A percentile compares a stretch with the other conserved stretches of the same genome.
These are phyloP conservation scores for Pseudofabraea citricarpa DNA, from an alignment of 2,329 filamentous ascomycete species.

Conservation along the genomic window DNA sequence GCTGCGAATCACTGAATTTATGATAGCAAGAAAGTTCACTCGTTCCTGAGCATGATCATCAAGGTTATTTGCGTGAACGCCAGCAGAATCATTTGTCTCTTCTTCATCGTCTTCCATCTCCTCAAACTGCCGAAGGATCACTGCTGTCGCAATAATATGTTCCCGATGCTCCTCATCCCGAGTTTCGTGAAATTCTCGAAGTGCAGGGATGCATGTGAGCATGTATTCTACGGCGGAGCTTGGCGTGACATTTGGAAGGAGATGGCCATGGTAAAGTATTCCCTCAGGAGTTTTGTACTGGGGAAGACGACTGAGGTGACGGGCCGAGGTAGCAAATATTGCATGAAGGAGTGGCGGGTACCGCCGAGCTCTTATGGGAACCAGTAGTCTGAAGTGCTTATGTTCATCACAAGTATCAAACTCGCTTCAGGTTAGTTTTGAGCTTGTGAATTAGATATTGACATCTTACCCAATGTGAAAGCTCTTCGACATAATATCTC, in stretches of 20 bases:
- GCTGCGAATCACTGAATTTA: background rate
- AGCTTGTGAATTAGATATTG: background rate
- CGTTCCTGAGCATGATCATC: background rate
- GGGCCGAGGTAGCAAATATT: background rate
- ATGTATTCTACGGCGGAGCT: background rate
- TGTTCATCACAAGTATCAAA: constrained; percentile 1
- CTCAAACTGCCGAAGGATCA: background rate
- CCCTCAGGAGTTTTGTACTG: background rate
- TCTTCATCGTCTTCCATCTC: background rate
- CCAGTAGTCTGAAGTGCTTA: background rate
- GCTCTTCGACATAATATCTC: background rate
- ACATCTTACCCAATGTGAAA: background rate
- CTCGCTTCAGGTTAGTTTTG: background rate
- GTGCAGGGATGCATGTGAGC: background rate
- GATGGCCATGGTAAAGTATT: background rate
- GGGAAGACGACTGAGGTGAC: background rate
- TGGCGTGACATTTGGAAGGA: background rate
- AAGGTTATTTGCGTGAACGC: background rate
- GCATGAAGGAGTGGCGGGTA: constrained; percentile 2
- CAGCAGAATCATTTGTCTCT: background rate
- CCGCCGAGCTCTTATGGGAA: background rate
- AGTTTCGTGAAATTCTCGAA: background rate
- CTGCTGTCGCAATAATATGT: background rate
- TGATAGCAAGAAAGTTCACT: background rate
- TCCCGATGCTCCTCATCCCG: background rate